Evolutionary conservation across 352 stramenopile genomes (phyloP).

Genomic region (Phytopythium boreale): DNA sequence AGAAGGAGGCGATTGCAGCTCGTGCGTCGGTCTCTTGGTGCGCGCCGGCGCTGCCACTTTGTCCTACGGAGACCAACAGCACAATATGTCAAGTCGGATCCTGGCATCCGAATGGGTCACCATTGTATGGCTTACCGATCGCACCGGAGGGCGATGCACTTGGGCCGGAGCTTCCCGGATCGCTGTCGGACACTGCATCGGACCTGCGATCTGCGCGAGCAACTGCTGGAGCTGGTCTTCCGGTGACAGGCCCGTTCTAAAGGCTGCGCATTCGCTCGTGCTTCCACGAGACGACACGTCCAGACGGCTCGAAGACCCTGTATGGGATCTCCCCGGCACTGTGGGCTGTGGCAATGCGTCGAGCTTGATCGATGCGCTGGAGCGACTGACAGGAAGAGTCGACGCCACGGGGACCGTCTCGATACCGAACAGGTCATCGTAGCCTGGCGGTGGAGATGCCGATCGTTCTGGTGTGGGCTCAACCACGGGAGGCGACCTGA

Average conservation of each 20-base stretch:
- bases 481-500: not conserved
- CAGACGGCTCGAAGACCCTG: not conserved
- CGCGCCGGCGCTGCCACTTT: not conserved
- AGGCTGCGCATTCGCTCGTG: not conserved
- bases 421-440: constrained; percentile 64
- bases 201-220: constrained; percentile 36
- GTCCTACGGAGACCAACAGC: not conserved
- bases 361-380: constrained; percentile 7
- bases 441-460: constrained; percentile 39
- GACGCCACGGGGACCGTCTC: constrained; percentile 38
- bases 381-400: constrained; percentile 4
- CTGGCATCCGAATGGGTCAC: no score
- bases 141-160: not conserved
- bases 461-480: constrained; percentile 15
- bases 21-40: not conserved
- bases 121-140: not conserved
- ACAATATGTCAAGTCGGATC: not conserved
- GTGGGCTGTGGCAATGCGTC: not conserved
- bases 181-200: not conserved
- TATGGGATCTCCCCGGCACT: not conserved
- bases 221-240: constrained; percentile 54
- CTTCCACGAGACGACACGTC: not conserved
- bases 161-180: not conserved
- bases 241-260: constrained; percentile 11
- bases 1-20: not conserved